Percentiles rank a stretch among this genome's conserved stretches.
These are phyloP conservation scores for Chlorencoelia australis DNA, from an alignment of 2,329 filamentous ascomycete species.

Conservation along the genomic window DNA sequence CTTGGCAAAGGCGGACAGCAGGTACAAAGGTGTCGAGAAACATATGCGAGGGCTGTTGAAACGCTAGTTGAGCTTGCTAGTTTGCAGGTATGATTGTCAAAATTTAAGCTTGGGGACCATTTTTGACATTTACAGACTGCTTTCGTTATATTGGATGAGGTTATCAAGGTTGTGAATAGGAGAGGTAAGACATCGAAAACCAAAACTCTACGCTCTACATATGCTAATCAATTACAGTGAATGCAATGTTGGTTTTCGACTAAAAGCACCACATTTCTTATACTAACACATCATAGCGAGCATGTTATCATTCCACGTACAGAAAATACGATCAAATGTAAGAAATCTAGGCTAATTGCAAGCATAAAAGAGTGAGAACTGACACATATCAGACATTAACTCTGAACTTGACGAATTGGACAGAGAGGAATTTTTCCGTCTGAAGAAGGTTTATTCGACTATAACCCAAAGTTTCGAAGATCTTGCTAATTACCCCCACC, in stretches of 20 bases:
- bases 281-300: constrained; percentile 41
- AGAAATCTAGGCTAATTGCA: constrained; percentile 20
- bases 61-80: constrained; percentile 91
- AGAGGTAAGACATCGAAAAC: constrained; percentile 51
- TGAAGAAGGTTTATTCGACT: constrained; percentile 63
- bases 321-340: constrained; percentile 98
- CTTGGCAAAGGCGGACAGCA: constrained; percentile 96
- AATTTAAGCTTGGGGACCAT: constrained; percentile 4
- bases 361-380: too few relatives aligned
- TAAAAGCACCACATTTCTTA: not conserved
- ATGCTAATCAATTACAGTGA: constrained; percentile 46
- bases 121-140: constrained; percentile 51
- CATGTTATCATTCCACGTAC: constrained; percentile 96
- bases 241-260: constrained; percentile 63
- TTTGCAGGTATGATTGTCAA: constrained; percentile 49
- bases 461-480: not conserved
- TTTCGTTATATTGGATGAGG: constrained; percentile 95
- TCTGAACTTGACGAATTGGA: constrained; percentile 96
- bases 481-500: constrained; percentile 3
- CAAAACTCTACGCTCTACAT: constrained; percentile 11
- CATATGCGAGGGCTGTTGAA: constrained; percentile 91
- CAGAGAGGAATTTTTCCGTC: constrained; percentile 91
- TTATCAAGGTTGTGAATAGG: constrained; percentile 97
- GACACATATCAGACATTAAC: constrained; percentile 59
- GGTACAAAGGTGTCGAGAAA: constrained; percentile 89